Evolutionary conservation across 2,329 filamentous ascomycete species (phyloP), one percentile per base, ranked within the genome.

Genomic region (Zasmidium angulare): DNA sequence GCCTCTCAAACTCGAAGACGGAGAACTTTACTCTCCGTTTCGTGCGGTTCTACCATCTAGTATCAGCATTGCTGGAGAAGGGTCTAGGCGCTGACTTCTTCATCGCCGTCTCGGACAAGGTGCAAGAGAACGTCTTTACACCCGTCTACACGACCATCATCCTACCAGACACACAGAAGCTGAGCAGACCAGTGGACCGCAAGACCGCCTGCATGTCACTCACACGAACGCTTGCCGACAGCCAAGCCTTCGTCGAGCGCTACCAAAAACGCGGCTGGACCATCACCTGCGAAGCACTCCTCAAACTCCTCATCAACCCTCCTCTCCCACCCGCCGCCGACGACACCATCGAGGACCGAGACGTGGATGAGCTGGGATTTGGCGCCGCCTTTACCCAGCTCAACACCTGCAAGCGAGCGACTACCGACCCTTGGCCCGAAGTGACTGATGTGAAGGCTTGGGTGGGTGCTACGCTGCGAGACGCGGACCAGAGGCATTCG

Each of bases 31-130:
- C 92, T 68, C 80, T 91, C 56, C 89, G 92, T 55, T 97, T 99
- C 73, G 89, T 93, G 55, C 89, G 92, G 31, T 96, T 99, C 81
- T 99, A 96, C 75, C 93, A 99, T 75, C 87, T 97, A 63, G 84
- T 98, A 56, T 91, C 90, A 26, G 90, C 92, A 19, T 84, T 82
- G 62, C 86, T 89, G 31, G 89, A 95, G 63, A 85, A 86, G 66
- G 91, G 92, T n/a, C 86, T 95, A 59, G 95, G 93, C 50, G 85
- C 92, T 7, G 95, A 99, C 76, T 96, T 91, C 78, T 95, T 97
- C 78, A 90, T 97, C 76, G 83, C 83, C 65, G 84, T 91, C 63
- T 87, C 90, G n/a, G 90, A 98, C 72, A 81, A 86, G 63, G 83
- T 98, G 26, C 93, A 97, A 75, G 80, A 84, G 36, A 81, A 82